Evolutionary conservation across 257 asterid genomes (phyloP).

Genomic region (Lantana camara): DNA sequence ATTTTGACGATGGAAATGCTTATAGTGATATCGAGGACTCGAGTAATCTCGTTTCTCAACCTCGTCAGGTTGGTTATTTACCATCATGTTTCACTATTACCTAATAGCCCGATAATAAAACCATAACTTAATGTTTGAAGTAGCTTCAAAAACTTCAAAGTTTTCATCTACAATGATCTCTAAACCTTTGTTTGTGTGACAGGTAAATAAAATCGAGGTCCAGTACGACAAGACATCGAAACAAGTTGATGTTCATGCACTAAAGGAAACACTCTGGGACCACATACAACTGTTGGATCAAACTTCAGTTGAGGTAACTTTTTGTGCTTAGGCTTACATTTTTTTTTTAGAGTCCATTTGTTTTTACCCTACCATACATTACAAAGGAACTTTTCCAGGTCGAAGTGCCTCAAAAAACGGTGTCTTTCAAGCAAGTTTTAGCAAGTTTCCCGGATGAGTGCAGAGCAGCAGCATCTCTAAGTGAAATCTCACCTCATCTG

Average conservation of each 20-base stretch:
- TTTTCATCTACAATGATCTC: no score
- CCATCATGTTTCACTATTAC: conserved; percentile 2
- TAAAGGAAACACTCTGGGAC: conserved; percentile 89
- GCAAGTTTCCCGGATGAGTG: conserved; percentile 65
- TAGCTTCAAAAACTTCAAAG: conserved; percentile 6
- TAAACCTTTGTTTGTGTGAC: no score
- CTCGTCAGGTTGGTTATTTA: conserved; percentile 78
- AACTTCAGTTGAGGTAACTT: conserved; percentile 51
- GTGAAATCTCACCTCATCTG: conserved; percentile 82
- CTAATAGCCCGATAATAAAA: neutral
- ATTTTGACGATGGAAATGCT: conserved; percentile 56
- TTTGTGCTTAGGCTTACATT: neutral
- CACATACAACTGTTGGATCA: conserved; percentile 49
- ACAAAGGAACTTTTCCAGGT: conserved; percentile 31
- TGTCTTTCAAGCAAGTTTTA: conserved; percentile 72
- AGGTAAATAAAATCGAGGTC: conserved; percentile 87
- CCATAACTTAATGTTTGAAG: neutral
- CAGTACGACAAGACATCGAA: conserved; percentile 86
- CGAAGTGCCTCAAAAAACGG: conserved; percentile 33
- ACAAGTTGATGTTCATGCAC: conserved; percentile 91
- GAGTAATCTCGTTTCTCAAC: conserved; percentile 80
- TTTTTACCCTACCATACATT: neutral
- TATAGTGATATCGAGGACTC: conserved; percentile 65
- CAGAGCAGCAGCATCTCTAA: conserved; percentile 59
- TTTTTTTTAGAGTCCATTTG: neutral